These are phyloP conservation scores for Prunus armeniaca DNA, from an alignment of 306 rosid genomes.

Conservation along the genomic window DNA sequence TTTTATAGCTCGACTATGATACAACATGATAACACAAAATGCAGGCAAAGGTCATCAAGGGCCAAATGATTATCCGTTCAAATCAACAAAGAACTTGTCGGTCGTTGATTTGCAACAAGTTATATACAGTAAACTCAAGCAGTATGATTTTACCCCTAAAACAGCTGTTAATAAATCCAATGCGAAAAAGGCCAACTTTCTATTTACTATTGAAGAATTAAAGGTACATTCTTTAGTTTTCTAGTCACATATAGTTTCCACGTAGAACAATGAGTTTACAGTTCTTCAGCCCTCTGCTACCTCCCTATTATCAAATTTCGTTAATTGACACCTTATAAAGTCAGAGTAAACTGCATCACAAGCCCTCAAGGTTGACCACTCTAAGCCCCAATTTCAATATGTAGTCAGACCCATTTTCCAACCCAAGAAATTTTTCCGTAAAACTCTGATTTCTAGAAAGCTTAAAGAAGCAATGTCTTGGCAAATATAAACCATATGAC, in stretches of 20 bases:
- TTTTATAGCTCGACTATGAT: background rate
- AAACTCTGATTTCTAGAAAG: background rate
- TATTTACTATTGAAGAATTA: background rate
- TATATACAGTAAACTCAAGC: background rate
- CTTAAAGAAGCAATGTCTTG: constrained; percentile 4
- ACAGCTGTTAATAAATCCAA: background rate
- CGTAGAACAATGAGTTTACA: no score
- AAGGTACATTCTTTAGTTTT: background rate
- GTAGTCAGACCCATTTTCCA: background rate
- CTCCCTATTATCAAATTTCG: background rate
- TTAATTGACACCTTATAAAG: background rate
- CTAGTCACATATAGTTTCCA: background rate
- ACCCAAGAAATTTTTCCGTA: background rate
- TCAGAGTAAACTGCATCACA: constrained; percentile 1
- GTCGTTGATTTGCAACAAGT: background rate
- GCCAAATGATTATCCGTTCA: background rate
- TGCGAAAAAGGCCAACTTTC: background rate
- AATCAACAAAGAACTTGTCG: background rate
- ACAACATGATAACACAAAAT: background rate
- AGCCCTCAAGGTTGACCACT: background rate
- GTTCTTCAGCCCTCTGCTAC: background rate
- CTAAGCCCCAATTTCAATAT: background rate
- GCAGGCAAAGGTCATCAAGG: background rate
- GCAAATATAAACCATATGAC: background rate
- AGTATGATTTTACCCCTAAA: background rate